Percentiles rank a stretch among this genome's conserved stretches.
These are phyloP conservation scores for Populus euphratica DNA, from an alignment of 345 rosid genomes.

Conservation along the genomic window DNA sequence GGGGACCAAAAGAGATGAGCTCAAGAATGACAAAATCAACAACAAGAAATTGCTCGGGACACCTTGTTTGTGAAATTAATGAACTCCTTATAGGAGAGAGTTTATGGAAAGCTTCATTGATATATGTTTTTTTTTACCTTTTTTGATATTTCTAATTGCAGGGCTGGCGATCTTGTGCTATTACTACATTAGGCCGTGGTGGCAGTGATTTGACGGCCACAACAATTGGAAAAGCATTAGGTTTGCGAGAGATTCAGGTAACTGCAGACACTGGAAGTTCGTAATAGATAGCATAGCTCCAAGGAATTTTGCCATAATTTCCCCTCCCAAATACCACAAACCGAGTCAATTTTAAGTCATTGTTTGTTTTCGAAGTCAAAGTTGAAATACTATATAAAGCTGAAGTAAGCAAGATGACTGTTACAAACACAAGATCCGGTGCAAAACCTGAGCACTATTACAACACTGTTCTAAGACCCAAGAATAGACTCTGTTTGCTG, in stretches of 20 bases:
- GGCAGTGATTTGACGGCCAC: conserved; percentile 99
- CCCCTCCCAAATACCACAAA: not conserved
- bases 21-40: not conserved
- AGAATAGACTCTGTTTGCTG: too few relatives aligned
- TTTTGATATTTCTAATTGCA: conserved; percentile 27
- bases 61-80: conserved; percentile 11
- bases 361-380: not conserved
- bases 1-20: not conserved
- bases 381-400: not conserved
- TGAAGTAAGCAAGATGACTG: not conserved
- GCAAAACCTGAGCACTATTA: not conserved
- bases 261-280: conserved; percentile 11
- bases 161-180: conserved; percentile 95
- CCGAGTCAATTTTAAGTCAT: not conserved
- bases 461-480: not conserved
- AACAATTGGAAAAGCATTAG: conserved; percentile 91
- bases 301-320: not conserved
- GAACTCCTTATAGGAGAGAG: not conserved
- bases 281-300: not conserved
- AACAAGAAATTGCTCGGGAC: not conserved
- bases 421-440: not conserved
- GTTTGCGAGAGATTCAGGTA: conserved; percentile 96
- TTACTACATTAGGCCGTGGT: conserved; percentile 95
- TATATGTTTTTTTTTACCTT: not conserved
- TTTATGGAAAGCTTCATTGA: not conserved